phyloP scores from a whole-genome alignment of 106 monocot species.

The Alisma plantagoaquatica region DNA sequence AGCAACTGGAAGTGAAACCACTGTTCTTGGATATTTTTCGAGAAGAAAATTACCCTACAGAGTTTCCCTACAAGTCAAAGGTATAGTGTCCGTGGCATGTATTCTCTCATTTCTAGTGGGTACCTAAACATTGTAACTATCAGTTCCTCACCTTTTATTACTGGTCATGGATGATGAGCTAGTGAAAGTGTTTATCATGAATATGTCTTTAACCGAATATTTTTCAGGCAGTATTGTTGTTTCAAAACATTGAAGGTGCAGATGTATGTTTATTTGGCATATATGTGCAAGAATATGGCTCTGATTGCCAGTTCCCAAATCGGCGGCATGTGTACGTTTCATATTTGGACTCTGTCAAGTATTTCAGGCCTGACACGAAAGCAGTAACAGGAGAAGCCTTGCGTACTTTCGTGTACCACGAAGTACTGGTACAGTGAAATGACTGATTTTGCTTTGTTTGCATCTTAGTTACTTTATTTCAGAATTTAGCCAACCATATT shows the following conservation, averaged over 20 bases:
- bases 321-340: conserved; percentile 47
- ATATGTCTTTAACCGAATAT: too few relatives aligned
- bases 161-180: too few relatives aligned
- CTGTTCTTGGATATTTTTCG: conserved; percentile 81
- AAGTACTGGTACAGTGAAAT: conserved; percentile 61
- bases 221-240: conserved; percentile 56
- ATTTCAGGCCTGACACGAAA: conserved; percentile 61
- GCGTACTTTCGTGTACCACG: conserved; percentile 79
- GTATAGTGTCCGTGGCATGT: conserved; percentile 10
- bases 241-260: conserved; percentile 66
- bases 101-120: neutral
- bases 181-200: too few relatives aligned
- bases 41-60: conserved; percentile 83
- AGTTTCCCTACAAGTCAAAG: conserved; percentile 89
- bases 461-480: neutral
- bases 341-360: conserved; percentile 74
- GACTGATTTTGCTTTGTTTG: too few relatives aligned
- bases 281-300: conserved; percentile 82
- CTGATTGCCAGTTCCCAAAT: conserved; percentile 47
- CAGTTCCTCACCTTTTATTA: too few relatives aligned
- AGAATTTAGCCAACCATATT: neutral
- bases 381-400: conserved; percentile 57
- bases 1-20: conserved; percentile 83
- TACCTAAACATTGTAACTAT: too few relatives aligned
- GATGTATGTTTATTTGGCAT: conserved; percentile 72